Evolutionary conservation across 108 stramenopile genomes (phyloP).

Genomic region (Poteriospumella lacustris): DNA sequence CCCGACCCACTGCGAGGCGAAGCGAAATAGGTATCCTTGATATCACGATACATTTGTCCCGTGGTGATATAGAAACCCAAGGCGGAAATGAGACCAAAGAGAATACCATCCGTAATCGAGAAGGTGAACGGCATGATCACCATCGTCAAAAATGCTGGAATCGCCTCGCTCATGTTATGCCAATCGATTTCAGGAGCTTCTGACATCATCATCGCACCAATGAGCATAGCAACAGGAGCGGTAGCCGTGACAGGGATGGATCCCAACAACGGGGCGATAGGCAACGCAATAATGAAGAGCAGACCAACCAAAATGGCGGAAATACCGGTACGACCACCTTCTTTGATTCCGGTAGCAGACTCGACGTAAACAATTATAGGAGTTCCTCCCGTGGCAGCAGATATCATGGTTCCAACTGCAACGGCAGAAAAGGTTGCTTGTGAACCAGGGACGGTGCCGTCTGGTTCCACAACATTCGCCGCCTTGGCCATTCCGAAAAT

Average conservation of each 20-base stretch:
- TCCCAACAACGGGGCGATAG: slow-evolving; percentile 72
- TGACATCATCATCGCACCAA: slow-evolving; percentile 66
- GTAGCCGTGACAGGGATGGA: slow-evolving; percentile 73
- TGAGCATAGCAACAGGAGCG: slow-evolving; percentile 69
- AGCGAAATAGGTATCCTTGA: too few relatives aligned
- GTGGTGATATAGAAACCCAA: slow-evolving; percentile 3
- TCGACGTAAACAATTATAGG: slow-evolving; percentile 62
- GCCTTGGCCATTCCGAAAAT: slow-evolving; percentile 58
- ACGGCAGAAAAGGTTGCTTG: slow-evolving; percentile 53
- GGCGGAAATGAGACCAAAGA: slow-evolving; percentile 44
- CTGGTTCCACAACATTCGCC: slow-evolving; percentile 38
- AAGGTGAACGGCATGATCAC: slow-evolving; percentile 73
- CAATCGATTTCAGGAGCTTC: slow-evolving; percentile 62
- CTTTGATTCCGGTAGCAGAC: slow-evolving; percentile 56
- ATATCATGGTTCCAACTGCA: slow-evolving; percentile 50
- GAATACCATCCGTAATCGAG: slow-evolving; percentile 61
- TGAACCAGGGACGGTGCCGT: slow-evolving; percentile 50
- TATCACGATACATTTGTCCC: background rate
- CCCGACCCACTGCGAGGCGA: slow-evolving; percentile 14
- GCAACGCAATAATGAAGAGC: slow-evolving; percentile 50
- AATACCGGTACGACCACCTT: slow-evolving; percentile 61
- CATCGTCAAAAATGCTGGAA: slow-evolving; percentile 70
- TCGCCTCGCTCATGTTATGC: slow-evolving; percentile 59
- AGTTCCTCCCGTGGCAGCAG: slow-evolving; percentile 46
- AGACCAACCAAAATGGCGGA: slow-evolving; percentile 54